These are phyloP conservation scores for Pseudogymnoascus sp. DNA, from an alignment of 2,329 filamentous ascomycete species.

Conservation along the genomic window DNA sequence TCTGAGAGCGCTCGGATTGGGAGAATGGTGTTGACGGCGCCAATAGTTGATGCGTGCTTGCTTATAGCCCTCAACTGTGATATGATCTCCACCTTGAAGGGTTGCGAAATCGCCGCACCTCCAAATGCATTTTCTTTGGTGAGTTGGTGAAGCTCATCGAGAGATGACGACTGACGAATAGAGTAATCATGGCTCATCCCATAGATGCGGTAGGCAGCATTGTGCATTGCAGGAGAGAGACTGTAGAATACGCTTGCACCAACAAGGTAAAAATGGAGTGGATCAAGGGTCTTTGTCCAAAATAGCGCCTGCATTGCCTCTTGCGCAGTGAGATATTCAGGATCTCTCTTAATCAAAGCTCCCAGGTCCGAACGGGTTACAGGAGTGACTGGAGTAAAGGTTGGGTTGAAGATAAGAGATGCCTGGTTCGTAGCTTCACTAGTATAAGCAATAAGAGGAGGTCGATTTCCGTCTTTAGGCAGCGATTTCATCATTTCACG, in stretches of 20 bases:
- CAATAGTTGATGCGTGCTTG: slow-evolving; percentile 64
- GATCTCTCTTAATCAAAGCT: too few relatives aligned
- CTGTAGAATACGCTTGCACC: slow-evolving; percentile 65
- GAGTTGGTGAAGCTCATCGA: slow-evolving; percentile 54
- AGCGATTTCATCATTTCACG: slow-evolving; percentile 19
- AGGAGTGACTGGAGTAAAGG: slow-evolving; percentile 48
- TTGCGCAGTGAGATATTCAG: slow-evolving; percentile 15
- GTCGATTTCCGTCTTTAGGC: slow-evolving; percentile 16
- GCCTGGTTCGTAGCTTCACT: slow-evolving; percentile 45
- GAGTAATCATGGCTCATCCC: slow-evolving; percentile 62
- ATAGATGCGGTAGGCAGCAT: slow-evolving; percentile 55
- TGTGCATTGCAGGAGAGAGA: slow-evolving; percentile 71
- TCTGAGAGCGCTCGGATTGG: slow-evolving; percentile 55
- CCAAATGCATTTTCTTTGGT: slow-evolving; percentile 61
- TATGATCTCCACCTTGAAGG: slow-evolving; percentile 67
- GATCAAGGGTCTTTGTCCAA: slow-evolving; percentile 57
- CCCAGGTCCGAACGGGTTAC: too few relatives aligned
- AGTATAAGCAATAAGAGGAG: slow-evolving; percentile 43
- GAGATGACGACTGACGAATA: slow-evolving; percentile 51
- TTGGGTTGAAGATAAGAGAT: slow-evolving; percentile 49
- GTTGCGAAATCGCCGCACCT: slow-evolving; percentile 62
- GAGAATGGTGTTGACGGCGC: slow-evolving; percentile 68
- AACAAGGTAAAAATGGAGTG: slow-evolving; percentile 65
- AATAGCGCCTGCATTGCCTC: slow-evolving; percentile 60
- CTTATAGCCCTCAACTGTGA: slow-evolving; percentile 58